Evolutionary conservation across 768 basidiomycete genomes (phyloP).

Genomic region (Krasilnikovozyma curviuscula): DNA sequence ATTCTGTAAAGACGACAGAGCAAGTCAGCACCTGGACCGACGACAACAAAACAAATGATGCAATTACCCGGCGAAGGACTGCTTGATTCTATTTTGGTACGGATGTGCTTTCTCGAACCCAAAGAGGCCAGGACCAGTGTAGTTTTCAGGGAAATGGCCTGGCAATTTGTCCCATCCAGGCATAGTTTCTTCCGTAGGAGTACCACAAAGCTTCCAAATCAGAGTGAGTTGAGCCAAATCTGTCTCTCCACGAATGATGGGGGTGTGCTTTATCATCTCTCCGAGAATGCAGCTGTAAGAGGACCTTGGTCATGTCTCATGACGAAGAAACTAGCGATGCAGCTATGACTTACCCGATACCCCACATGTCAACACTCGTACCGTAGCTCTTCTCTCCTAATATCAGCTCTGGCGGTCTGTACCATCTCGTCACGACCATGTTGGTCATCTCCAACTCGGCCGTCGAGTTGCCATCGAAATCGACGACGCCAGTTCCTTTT

Average conservation of each 20-base stretch:
- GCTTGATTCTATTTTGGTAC: constrained; percentile 19
- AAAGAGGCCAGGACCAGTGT: constrained; percentile 7
- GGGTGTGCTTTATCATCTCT: constrained; percentile 77
- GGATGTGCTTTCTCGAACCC: background rate
- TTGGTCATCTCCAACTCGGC: constrained; percentile 67
- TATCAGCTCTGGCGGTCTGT: constrained; percentile 78
- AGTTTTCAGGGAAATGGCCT: constrained; percentile 18
- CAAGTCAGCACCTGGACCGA: background rate
- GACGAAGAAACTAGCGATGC: background rate
- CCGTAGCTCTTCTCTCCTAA: constrained; percentile 78
- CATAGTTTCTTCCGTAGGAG: constrained; percentile 35
- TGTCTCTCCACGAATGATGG: constrained; percentile 68
- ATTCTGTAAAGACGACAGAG: constrained; percentile 33
- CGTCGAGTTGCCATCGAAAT: constrained; percentile 24
- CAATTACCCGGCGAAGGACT: constrained; percentile 34
- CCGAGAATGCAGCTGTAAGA: constrained; percentile 66
- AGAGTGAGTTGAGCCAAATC: constrained; percentile 82
- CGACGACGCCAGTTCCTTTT: constrained; percentile 4
- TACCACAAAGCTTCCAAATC: constrained; percentile 78
- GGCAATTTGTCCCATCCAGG: constrained; percentile 28
- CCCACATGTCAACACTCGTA: constrained; percentile 93
- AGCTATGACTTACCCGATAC: constrained; percentile 59
- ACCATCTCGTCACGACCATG: constrained; percentile 88
- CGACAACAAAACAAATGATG: background rate
- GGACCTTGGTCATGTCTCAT: background rate